Evolutionary conservation across 2,329 filamentous ascomycete genomes (phyloP).

Genomic region (Penicillium sp.): DNA sequence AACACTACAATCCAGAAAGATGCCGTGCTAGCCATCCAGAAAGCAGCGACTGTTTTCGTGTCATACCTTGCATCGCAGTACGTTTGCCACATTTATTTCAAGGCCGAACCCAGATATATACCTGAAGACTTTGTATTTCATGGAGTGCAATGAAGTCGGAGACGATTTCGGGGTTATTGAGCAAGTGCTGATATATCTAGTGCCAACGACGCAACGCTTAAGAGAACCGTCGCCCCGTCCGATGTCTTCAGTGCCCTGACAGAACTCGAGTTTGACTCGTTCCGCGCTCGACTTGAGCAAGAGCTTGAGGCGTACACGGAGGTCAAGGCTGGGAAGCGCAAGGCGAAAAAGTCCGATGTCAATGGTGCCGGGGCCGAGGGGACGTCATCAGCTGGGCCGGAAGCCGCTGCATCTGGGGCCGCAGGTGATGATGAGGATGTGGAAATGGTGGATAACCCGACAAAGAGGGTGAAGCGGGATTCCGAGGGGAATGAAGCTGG

Average conservation of each 20-base stretch:
- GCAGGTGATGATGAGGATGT: constrained; percentile 18
- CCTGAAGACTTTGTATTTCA: no score
- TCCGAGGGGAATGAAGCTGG: constrained; percentile 10
- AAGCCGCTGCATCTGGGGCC: constrained; percentile 1
- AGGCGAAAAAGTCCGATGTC: constrained; percentile 45
- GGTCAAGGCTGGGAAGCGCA: constrained; percentile 40
- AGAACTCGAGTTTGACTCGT: constrained; percentile 57
- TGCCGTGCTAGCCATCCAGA: constrained; percentile 58
- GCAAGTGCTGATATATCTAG: constrained; percentile 34
- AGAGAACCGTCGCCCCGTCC: constrained; percentile 56
- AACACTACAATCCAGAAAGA: constrained; percentile 63
- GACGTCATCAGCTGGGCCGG: constrained; percentile 5
- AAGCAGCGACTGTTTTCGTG: constrained; percentile 62
- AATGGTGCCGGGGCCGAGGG: constrained; percentile 27
- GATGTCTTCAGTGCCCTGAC: constrained; percentile 57
- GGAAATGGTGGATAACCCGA: constrained; percentile 20
- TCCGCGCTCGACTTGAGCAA: constrained; percentile 53
- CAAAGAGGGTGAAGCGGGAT: constrained; percentile 21
- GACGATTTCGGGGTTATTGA: no score
- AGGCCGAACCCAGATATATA: no score
- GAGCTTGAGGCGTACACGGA: constrained; percentile 50
- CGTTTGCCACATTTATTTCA: no score
- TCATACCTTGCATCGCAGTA: constrained; percentile 58
- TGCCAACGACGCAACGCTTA: constrained; percentile 56
- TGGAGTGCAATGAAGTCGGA: no score